Conservation (phyloP, 306 rosid species). For the Geum urbanum region DNA sequence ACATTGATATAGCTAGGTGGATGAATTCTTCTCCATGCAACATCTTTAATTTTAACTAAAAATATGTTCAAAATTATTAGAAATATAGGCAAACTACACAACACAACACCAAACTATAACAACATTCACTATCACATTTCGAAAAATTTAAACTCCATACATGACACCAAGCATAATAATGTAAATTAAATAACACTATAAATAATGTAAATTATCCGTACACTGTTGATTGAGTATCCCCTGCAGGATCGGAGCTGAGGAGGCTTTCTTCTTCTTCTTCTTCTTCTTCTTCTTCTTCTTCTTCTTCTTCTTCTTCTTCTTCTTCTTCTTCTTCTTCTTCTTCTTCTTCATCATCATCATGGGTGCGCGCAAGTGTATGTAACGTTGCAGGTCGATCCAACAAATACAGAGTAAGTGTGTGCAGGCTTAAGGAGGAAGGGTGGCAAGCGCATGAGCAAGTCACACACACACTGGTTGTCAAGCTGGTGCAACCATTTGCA, state of each 20-base stretch:
- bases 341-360: neutral
- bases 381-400: conserved; percentile 50
- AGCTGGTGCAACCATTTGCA: conserved; percentile 67
- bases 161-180: neutral
- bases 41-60: neutral
- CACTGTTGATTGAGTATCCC: neutral
- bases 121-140: conserved; percentile 12
- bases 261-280: no score
- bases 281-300: no score
- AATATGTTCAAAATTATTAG: conserved; percentile 15
- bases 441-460: conserved; percentile 54
- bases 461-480: conserved; percentile 68
- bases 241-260: no score
- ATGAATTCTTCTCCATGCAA: neutral
- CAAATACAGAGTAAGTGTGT: conserved; percentile 45
- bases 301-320: no score
- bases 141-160: neutral
- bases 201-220: neutral
- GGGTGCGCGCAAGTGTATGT: conserved; percentile 60
- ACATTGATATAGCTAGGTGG: neutral
- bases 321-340: no score
- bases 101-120: neutral
- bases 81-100: neutral
- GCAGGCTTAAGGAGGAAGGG: conserved; percentile 55
- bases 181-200: neutral